These are phyloP conservation scores for Berberis thunbergii DNA, from an alignment of 164 flowering plant species.

Conservation along the genomic window DNA sequence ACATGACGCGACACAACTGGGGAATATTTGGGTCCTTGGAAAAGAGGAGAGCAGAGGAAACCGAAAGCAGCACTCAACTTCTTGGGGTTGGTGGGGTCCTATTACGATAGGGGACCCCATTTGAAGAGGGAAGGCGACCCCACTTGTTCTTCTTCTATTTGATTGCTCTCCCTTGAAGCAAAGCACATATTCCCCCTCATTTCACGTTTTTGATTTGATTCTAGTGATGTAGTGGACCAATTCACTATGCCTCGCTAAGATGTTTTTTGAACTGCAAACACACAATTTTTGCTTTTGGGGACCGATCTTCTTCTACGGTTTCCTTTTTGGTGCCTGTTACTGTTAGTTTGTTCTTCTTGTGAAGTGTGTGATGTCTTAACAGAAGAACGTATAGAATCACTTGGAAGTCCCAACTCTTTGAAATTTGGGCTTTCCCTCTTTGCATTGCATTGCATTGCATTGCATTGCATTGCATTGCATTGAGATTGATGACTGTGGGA, in stretches of 20 bases:
- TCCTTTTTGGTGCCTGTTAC: too few species aligned
- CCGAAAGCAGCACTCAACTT: constrained; percentile 51
- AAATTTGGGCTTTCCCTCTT: too few species aligned
- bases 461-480: too few species aligned
- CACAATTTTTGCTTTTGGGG: too few species aligned
- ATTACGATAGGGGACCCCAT: neutral
- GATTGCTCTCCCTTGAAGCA: constrained; percentile 16
- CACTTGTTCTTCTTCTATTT: constrained; percentile 1
- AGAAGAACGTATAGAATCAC: too few species aligned
- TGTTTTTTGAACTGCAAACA: too few species aligned
- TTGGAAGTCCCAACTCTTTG: too few species aligned
- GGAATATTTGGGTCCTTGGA: constrained; percentile 51
- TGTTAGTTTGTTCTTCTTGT: too few species aligned
- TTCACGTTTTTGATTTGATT: neutral
- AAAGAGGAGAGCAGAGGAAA: constrained; percentile 28
- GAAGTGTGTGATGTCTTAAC: too few species aligned
- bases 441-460: too few species aligned
- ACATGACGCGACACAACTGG: constrained; percentile 27
- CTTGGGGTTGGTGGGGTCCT: constrained; percentile 17
- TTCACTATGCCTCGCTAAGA: neutral
- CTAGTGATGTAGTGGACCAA: neutral
- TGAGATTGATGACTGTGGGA: too few species aligned
- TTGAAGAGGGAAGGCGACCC: neutral
- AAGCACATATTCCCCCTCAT: constrained; percentile 21
- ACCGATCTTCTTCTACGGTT: too few species aligned